phyloP scores from a whole-genome alignment of 352 stramenopile species.

The Phytophthora foliorum region DNA sequence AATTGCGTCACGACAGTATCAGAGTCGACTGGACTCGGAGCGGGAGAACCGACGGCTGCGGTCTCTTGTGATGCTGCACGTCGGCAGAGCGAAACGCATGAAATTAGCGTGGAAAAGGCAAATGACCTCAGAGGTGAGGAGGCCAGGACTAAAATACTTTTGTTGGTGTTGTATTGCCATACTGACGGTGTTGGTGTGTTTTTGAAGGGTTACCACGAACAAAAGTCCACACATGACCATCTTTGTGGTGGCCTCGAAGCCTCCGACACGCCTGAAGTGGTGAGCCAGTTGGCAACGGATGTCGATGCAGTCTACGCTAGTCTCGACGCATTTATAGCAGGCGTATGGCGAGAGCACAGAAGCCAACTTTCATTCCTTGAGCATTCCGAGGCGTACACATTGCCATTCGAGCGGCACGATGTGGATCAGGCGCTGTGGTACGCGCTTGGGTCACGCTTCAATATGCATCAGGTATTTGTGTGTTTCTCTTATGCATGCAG shows the following conservation, averaged over 20 bases:
- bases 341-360: background rate
- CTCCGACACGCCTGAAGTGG: conserved; percentile 10
- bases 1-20: conserved; percentile 28
- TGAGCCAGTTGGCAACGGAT: conserved; percentile 4
- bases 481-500: background rate
- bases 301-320: conserved; percentile 18
- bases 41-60: conserved; percentile 32
- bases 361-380: conserved; percentile 22
- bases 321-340: conserved; percentile 17
- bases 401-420: conserved; percentile 20
- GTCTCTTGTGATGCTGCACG: conserved; percentile 24
- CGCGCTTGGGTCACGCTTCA: conserved; percentile 17
- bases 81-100: conserved; percentile 24
- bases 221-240: background rate
- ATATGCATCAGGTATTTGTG: conserved; percentile 13
- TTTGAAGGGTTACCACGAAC: conserved; percentile 5
- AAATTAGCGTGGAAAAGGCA: conserved; percentile 31
- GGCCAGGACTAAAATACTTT: background rate
- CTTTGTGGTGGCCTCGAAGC: background rate
- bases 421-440: conserved; percentile 27
- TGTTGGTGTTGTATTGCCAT: background rate
- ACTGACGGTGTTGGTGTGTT: background rate
- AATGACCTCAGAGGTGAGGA: conserved; percentile 20
- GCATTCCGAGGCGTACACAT: conserved; percentile 13
- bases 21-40: conserved; percentile 22